Conservation (phyloP, 2,329 filamentous ascomycete species). For the Apiospora marii region DNA sequence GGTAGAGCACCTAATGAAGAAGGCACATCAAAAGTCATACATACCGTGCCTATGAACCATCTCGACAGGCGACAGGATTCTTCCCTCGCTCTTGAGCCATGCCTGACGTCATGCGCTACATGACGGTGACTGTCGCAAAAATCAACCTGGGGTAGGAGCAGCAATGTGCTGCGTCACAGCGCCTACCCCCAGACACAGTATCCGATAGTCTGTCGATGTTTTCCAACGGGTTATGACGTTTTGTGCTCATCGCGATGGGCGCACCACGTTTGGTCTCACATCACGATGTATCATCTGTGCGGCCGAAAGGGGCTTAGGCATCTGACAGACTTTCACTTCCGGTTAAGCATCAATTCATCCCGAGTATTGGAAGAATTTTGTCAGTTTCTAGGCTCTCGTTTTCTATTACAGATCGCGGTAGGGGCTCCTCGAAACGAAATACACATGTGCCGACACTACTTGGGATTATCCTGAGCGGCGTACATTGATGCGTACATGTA, state of each 20-base stretch:
- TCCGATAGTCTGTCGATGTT: background rate
- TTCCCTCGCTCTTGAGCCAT: background rate
- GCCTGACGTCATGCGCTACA: slow-evolving; percentile 9
- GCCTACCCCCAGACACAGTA: slow-evolving; percentile 9
- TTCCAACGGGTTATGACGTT: background rate
- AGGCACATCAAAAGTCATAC: background rate
- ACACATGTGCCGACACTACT: too few species aligned
- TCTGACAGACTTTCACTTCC: background rate
- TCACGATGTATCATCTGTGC: too few species aligned
- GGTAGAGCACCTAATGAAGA: background rate
- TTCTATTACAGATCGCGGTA: too few species aligned
- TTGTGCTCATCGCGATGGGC: background rate
- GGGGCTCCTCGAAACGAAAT: too few species aligned
- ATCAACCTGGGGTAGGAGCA: background rate
- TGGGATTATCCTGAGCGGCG: too few species aligned
- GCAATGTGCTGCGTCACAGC: background rate
- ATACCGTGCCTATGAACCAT: background rate
- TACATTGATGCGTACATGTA: too few species aligned
- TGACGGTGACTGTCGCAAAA: slow-evolving; percentile 1
- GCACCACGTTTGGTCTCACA: background rate
- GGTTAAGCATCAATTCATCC: background rate
- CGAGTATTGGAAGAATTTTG: background rate
- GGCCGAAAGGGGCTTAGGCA: background rate
- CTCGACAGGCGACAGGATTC: background rate
- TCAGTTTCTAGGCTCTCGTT: background rate